Evolutionary conservation across 805 yeast genomes (phyloP), one percentile per base, ranked within the genome.

Genomic region (Teunomyces atbi): DNA sequence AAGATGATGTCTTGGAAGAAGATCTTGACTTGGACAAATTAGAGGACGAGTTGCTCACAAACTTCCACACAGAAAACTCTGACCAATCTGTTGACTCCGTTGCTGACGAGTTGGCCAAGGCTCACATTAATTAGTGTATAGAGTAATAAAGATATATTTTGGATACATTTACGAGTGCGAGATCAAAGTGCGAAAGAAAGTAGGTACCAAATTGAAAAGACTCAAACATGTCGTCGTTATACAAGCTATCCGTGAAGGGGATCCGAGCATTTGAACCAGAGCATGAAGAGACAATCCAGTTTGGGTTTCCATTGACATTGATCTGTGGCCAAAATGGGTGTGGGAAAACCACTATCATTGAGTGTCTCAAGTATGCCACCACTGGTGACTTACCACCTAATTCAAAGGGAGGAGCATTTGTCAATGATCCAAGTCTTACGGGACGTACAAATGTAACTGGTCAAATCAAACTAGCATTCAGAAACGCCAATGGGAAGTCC

Each of bases 351-450:
- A 91, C 98, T 0, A 84, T 94, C 47, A 95, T 94, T 51, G 99
- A 94, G 65, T 90, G 97, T 62, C 73, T 94, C 49, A 81, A 90
- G 61, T 94, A 90, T 65, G 92, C 95, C 16, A 89, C 99, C 8
- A 92, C 99, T 0, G 98, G 98, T 7, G 94, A 86, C 59, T 70
- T 91, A 48, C 99, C 99, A 1, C 99, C 99, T 0, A 91, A 92
- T 59, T 83, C 91, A 37, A 90, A 88, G 61, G 96, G 96, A 44
- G 98, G 98, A 6, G 98, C 97, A 1, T 94, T 94, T 62, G 79
- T 94, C 6, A 94, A 90, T 58, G 99, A 94, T 69, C 98, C 99
- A 0, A 82, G 84, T 47, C 74, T 89, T 47, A 77, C 83, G 3
- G 86, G 88, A 38, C 83, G 88, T 38, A 80, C 82, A 45, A 85